A percentile compares a stretch with the other conserved stretches of the same genome.
phyloP scores from a whole-genome alignment of 768 basidiomycete species.

The Calocera cornea region DNA sequence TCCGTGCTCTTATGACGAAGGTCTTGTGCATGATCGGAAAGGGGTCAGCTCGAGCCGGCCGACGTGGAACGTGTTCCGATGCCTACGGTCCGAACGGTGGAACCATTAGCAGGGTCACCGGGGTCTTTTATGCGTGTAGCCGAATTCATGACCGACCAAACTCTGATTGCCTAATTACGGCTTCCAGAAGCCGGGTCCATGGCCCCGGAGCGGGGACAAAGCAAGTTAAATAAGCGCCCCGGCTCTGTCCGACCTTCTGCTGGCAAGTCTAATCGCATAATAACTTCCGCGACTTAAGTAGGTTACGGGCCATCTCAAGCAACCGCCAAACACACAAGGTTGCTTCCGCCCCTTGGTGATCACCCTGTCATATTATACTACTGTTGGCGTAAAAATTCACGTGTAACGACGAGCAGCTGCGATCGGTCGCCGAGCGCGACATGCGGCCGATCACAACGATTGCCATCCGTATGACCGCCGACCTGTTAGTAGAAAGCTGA shows the following conservation, averaged over 20 bases:
- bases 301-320: not conserved
- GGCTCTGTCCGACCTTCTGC: not conserved
- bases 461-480: not conserved
- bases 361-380: not conserved
- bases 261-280: constrained; percentile 3
- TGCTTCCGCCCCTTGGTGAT: not conserved
- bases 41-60: not conserved
- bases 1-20: not conserved
- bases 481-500: not conserved
- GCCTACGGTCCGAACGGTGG: not conserved
- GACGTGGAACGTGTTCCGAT: constrained; percentile 5
- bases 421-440: constrained; percentile 1
- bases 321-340: not conserved
- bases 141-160: not conserved
- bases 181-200: not conserved
- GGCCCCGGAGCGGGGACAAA: constrained; percentile 3
- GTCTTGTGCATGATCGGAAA: not conserved
- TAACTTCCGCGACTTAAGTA: not conserved
- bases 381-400: not conserved
- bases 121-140: not conserved
- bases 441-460: not conserved
- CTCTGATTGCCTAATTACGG: not conserved
- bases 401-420: not conserved
- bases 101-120: not conserved
- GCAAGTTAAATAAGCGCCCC: constrained; percentile 1